Evolutionary conservation across 306 rosid species (phyloP), one percentile per base, ranked within the genome.

Genomic region (Gleditsia sinensis): DNA sequence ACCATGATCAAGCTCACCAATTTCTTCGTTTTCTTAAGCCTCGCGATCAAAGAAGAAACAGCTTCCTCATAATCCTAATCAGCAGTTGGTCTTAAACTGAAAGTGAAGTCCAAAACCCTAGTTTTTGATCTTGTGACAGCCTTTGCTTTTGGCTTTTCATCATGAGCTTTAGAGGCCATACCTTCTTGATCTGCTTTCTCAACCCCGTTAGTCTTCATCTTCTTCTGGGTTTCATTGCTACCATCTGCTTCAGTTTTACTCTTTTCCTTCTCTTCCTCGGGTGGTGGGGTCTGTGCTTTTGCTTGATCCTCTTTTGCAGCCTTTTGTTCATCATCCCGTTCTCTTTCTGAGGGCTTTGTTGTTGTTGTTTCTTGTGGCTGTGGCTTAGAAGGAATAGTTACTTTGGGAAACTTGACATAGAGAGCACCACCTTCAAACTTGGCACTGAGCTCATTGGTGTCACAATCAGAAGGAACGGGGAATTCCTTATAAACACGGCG

Each of bases 401-500:
- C 14, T 30, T 88, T 88, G 0, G 93, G 91, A 4, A 80, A 62
- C 58, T 71, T 88, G 72, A 87, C 60, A n/a, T 72, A 24, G 7
- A 89, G 72, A 0, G 81, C 6, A 63, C 86, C 87, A 27, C 46
- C 75, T 23, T 86, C 90, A 67, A 80, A 86, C n/a, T 75, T 89
- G 3, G 93, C 96, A 25, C 57, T 14, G 71, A 88, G 81, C 4
- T 53, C 57, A 5, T 75, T 34, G 40, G 60, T 17, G 72, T 83
- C 79, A 33, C 86, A 80, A 58, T 85, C 51, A 54, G 77, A 3
- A 27, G 86, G 64, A 53, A 92, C 54, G 6, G 79, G 14, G 30
- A 88, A 77, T 58, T 92, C 93, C 58, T 61, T 88, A 2, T 7
- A 1, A 54, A 88, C 89, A 30, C 89, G 89, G 37, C 83, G 88